Conservation (phyloP, 2,329 filamentous ascomycete species). For the Fusarium sp. region DNA sequence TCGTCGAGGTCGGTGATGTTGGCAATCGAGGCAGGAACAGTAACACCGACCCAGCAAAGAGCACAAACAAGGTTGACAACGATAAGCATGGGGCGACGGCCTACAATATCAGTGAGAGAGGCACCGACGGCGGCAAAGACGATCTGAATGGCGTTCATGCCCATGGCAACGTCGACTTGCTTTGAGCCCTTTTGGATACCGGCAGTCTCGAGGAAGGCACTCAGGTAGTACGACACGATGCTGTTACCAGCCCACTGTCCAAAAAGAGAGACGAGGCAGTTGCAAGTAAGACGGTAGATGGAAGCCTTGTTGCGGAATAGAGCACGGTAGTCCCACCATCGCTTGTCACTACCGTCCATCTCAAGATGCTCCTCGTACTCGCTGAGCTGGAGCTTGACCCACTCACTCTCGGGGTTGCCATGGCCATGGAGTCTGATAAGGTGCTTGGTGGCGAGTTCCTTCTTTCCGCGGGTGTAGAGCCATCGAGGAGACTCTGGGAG, state of each 20-base stretch:
- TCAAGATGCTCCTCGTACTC: slow-evolving; percentile 62
- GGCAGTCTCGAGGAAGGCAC: slow-evolving; percentile 63
- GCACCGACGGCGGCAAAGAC: slow-evolving; percentile 63
- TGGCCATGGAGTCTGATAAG: slow-evolving; percentile 58
- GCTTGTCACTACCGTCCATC: slow-evolving; percentile 61
- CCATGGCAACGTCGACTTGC: slow-evolving; percentile 55
- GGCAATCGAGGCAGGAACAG: slow-evolving; percentile 58
- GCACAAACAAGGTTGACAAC: slow-evolving; percentile 61
- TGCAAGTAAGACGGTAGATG: slow-evolving; percentile 61
- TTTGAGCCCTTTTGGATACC: slow-evolving; percentile 53
- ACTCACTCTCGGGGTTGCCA: slow-evolving; percentile 55
- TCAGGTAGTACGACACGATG: slow-evolving; percentile 64
- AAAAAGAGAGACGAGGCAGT: slow-evolving; percentile 59
- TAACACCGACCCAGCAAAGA: slow-evolving; percentile 64
- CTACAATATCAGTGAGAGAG: slow-evolving; percentile 61
- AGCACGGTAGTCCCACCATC: slow-evolving; percentile 63
- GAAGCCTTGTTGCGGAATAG: slow-evolving; percentile 57
- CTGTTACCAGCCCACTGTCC: slow-evolving; percentile 62
- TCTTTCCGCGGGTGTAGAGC: slow-evolving; percentile 55
- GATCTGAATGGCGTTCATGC: slow-evolving; percentile 64
- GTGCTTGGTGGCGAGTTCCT: slow-evolving; percentile 48
- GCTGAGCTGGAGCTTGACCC: slow-evolving; percentile 55
- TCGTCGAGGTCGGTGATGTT: slow-evolving; percentile 48
- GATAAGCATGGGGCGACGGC: slow-evolving; percentile 65
- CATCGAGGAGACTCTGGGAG: slow-evolving; percentile 57